Evolutionary conservation across 2,329 filamentous ascomycete species (phyloP).

Genomic region (Talaromyces sp.): DNA sequence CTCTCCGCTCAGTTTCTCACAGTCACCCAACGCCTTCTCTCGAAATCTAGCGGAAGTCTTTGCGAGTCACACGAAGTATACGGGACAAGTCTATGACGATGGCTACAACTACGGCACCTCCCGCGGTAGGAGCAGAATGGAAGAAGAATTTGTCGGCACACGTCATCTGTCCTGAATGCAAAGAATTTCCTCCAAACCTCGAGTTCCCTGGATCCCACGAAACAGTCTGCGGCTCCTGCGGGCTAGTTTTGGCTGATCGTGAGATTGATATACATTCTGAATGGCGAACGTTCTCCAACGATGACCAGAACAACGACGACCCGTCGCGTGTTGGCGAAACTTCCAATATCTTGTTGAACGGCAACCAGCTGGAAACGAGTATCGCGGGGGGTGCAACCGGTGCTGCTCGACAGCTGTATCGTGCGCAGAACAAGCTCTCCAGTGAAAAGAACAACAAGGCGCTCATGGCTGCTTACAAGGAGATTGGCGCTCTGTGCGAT

Average conservation of each 20-base stretch:
- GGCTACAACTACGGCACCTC: constrained; percentile 31
- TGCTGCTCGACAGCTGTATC: constrained; percentile 68
- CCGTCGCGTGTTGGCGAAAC: constrained; percentile 97
- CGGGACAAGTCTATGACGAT: not conserved
- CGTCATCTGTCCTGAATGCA: constrained; percentile 85
- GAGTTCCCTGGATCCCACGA: constrained; percentile 91
- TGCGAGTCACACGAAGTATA: not conserved
- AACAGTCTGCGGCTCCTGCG: constrained; percentile 87
- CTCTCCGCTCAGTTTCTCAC: not conserved
- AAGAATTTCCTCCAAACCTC: constrained; percentile 83
- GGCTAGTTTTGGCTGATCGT: constrained; percentile 80
- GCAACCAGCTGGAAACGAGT: constrained; percentile 79
- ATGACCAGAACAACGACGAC: constrained; percentile 93
- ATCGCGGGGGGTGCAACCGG: constrained; percentile 77
- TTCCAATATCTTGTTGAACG: constrained; percentile 82
- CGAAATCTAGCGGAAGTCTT: not conserved
- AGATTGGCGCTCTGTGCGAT: constrained; percentile 84
- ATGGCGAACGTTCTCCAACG: constrained; percentile 98
- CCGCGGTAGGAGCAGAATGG: constrained; percentile 48
- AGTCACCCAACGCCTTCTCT: not conserved
- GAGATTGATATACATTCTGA: constrained; percentile 95
- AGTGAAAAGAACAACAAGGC: constrained; percentile 79
- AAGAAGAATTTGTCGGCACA: constrained; percentile 82
- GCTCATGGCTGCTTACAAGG: constrained; percentile 75
- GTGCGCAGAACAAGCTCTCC: constrained; percentile 75